These are phyloP conservation scores for Xylaria acuta DNA, from an alignment of 495 filamentous ascomycete genomes.

Conservation along the genomic window DNA sequence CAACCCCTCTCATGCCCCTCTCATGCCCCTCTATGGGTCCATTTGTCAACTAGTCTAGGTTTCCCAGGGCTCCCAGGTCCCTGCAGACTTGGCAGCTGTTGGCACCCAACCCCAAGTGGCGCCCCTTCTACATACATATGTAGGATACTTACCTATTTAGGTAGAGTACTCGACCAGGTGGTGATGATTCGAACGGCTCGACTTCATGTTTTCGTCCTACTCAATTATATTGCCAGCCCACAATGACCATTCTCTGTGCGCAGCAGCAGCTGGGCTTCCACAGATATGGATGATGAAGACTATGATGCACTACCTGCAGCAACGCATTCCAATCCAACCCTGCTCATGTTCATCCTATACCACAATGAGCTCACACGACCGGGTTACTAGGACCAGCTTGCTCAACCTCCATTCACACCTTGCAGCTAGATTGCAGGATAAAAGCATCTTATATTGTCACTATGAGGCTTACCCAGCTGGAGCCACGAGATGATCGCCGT, in stretches of 20 bases:
- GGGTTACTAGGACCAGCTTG: not conserved
- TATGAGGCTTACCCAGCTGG: conserved; percentile 16
- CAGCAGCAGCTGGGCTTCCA: not conserved
- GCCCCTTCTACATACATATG: not conserved
- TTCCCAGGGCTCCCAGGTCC: not conserved
- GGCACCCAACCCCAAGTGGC: not conserved
- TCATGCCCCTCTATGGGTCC: conserved; percentile 4
- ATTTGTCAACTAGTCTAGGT: not conserved
- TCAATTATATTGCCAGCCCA: not conserved
- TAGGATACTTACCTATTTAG: not conserved
- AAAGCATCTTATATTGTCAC: conserved; percentile 13
- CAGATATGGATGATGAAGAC: not conserved
- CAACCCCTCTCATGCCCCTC: conserved; percentile 20
- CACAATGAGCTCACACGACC: conserved; percentile 5
- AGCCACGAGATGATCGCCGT: conserved; percentile 22
- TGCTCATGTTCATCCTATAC: not conserved
- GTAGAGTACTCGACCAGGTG: not conserved
- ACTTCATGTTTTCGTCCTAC: not conserved
- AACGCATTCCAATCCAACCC: not conserved
- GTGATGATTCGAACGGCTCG: not conserved
- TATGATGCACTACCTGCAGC: not conserved
- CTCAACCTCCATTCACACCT: not conserved
- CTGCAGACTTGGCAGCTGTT: not conserved
- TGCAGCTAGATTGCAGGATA: conserved; percentile 16
- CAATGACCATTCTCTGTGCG: not conserved